Evolutionary conservation across 2,329 filamentous ascomycete genomes (phyloP).

Genomic region (Fusarium globosum): DNA sequence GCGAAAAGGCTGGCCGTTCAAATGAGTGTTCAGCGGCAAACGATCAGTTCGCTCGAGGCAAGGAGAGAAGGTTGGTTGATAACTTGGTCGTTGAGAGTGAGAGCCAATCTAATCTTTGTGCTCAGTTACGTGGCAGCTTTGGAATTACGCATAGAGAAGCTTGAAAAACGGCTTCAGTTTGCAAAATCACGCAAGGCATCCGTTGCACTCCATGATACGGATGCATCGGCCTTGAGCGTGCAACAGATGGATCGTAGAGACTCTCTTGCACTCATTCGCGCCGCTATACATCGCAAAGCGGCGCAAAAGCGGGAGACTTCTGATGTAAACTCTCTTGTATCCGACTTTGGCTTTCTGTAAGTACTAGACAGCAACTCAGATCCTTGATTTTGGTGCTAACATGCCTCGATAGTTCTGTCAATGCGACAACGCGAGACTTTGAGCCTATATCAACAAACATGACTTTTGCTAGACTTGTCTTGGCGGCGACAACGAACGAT

Average conservation of each 20-base stretch:
- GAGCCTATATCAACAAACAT: conserved; percentile 88
- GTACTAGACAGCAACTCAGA: conserved; percentile 42
- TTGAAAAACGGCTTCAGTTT: conserved; percentile 81
- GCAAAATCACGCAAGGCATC: conserved; percentile 78
- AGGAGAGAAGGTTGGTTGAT: conserved; percentile 80
- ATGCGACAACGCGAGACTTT: conserved; percentile 94
- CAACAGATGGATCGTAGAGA: conserved; percentile 69
- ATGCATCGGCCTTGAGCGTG: conserved; percentile 47
- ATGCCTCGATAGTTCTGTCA: conserved; percentile 76
- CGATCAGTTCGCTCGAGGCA: conserved; percentile 94
- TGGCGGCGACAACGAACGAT: conserved; percentile 84
- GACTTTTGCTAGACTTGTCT: conserved; percentile 89
- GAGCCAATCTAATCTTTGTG: conserved; percentile 17
- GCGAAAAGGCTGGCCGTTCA: conserved; percentile 88
- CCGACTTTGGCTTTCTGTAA: conserved; percentile 91
- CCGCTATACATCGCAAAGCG: conserved; percentile 72
- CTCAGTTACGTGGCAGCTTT: conserved; percentile 89
- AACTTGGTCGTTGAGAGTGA: neutral
- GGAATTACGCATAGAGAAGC: conserved; percentile 89
- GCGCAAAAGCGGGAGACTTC: conserved; percentile 78
- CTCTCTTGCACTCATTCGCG: conserved; percentile 70
- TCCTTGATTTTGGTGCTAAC: conserved; percentile 8
- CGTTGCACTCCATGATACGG: conserved; percentile 72
- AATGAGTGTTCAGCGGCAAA: conserved; percentile 93
- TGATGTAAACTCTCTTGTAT: conserved; percentile 91